These are phyloP conservation scores for Gentiana straminea DNA, from an alignment of 257 asterid genomes.

Conservation along the genomic window DNA sequence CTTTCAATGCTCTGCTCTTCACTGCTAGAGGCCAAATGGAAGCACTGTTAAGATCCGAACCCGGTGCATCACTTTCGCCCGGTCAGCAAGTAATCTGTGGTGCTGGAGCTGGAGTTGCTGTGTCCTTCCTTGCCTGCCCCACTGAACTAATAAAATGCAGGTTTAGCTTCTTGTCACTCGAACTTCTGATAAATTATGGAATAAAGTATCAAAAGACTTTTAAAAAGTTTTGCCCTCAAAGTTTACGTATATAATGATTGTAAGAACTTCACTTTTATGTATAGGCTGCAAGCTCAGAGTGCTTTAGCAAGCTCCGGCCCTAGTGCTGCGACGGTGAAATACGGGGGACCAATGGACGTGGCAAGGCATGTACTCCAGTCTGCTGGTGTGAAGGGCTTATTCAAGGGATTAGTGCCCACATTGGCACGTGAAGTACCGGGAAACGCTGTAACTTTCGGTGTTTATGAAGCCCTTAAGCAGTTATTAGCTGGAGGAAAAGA, in stretches of 20 bases:
- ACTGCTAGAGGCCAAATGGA: constrained; percentile 82
- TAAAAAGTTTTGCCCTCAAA: no score
- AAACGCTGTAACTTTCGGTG: constrained; percentile 78
- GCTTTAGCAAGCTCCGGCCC: constrained; percentile 34
- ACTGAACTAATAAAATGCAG: constrained; percentile 92
- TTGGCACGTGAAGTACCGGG: constrained; percentile 83
- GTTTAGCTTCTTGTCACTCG: constrained; percentile 15
- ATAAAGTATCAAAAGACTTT: no score
- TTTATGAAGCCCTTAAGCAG: constrained; percentile 66
- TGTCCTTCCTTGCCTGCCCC: constrained; percentile 79
- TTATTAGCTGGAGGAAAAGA: constrained; percentile 58
- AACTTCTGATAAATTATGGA: no score
- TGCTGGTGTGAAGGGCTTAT: constrained; percentile 60
- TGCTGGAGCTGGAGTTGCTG: constrained; percentile 86
- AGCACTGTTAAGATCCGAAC: constrained; percentile 56
- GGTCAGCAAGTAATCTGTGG: constrained; percentile 73
- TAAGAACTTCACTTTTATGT: constrained; percentile 1
- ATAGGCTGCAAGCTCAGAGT: constrained; percentile 83
- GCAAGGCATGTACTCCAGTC: constrained; percentile 58
- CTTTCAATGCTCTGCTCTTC: constrained; percentile 75
- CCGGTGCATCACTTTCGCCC: constrained; percentile 56
- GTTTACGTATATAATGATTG: no score
- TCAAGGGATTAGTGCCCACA: constrained; percentile 69
- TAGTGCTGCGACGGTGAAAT: constrained; percentile 36
- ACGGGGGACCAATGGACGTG: constrained; percentile 76